phyloP scores from a whole-genome alignment of 2,329 filamentous ascomycete genomes.

The Coniosporium tulheliwenetii region DNA sequence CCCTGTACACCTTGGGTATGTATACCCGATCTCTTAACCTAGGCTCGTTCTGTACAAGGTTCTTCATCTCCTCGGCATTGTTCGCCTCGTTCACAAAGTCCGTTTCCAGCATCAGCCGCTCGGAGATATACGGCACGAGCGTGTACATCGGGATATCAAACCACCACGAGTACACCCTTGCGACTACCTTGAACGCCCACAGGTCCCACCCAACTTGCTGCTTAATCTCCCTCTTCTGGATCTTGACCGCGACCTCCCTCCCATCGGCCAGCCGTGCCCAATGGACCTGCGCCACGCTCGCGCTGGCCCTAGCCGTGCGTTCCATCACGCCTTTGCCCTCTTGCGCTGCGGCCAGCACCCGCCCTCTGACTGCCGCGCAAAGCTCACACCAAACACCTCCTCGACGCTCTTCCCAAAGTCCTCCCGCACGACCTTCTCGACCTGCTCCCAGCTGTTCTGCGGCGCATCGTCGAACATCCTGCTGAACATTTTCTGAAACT shows the following conservation, averaged over 20 bases:
- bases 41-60: constrained; percentile 59
- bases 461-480: constrained; percentile 97
- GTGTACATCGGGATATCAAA: constrained; percentile 90
- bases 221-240: constrained; percentile 89
- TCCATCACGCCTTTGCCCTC: constrained; percentile 48
- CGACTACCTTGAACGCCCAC: constrained; percentile 86
- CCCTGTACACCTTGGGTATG: constrained; percentile 69
- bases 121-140: constrained; percentile 81
- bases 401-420: constrained; percentile 76
- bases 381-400: constrained; percentile 85
- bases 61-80: constrained; percentile 74
- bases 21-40: constrained; percentile 69
- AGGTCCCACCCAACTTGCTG: constrained; percentile 88
- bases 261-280: constrained; percentile 81
- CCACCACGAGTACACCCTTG: constrained; percentile 66
- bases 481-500: constrained; percentile 92
- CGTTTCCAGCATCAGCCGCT: constrained; percentile 82
- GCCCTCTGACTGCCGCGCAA: constrained; percentile 38
- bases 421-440: constrained; percentile 70
- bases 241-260: constrained; percentile 83
- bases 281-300: constrained; percentile 92
- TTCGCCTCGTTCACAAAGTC: constrained; percentile 86
- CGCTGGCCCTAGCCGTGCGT: constrained; percentile 59
- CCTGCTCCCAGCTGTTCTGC: constrained; percentile 75
- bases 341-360: constrained; percentile 3